Percentiles rank a stretch among this genome's conserved stretches.
Evolutionary conservation across 768 basidiomycete species (phyloP).

Genomic region (Serendipita indica): DNA sequence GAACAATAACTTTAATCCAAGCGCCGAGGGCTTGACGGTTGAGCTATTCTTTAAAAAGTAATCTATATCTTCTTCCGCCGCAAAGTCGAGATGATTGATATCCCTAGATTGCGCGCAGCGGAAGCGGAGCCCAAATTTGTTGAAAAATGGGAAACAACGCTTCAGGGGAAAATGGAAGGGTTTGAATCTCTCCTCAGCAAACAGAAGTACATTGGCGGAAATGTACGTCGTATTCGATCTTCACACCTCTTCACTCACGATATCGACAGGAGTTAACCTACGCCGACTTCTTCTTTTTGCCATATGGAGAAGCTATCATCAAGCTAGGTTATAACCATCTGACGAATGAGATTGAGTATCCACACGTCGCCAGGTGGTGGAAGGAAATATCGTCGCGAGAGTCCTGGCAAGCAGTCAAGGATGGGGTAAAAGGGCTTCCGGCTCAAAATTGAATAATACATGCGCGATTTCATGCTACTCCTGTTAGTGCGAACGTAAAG

Average conservation of each 20-base stretch:
- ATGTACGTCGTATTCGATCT: constrained; percentile 21
- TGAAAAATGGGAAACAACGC: constrained; percentile 14
- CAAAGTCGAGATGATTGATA: too few relatives aligned
- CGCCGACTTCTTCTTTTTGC: constrained; percentile 44
- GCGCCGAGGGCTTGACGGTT: constrained; percentile 26
- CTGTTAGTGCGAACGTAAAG: too few relatives aligned
- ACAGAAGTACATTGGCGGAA: constrained; percentile 36
- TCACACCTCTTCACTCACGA: neutral
- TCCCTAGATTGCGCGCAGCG: constrained; percentile 7
- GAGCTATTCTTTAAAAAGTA: too few relatives aligned
- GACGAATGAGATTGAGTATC: constrained; percentile 4
- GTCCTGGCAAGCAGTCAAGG: constrained; percentile 35
- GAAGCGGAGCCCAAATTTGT: constrained; percentile 10
- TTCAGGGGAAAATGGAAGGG: constrained; percentile 32
- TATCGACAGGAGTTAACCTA: constrained; percentile 30
- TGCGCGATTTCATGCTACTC: too few relatives aligned
- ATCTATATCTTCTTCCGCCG: too few relatives aligned
- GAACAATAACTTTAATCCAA: constrained; percentile 36
- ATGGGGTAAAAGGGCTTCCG: too few relatives aligned
- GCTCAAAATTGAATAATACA: too few relatives aligned
- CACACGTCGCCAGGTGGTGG: constrained; percentile 31
- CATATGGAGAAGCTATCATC: constrained; percentile 23
- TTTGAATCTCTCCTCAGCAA: constrained; percentile 45
- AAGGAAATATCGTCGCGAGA: constrained; percentile 31
- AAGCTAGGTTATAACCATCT: neutral